Conservation (phyloP, 2,329 filamentous ascomycete species). For the Diaporthe ilicicola region DNA sequence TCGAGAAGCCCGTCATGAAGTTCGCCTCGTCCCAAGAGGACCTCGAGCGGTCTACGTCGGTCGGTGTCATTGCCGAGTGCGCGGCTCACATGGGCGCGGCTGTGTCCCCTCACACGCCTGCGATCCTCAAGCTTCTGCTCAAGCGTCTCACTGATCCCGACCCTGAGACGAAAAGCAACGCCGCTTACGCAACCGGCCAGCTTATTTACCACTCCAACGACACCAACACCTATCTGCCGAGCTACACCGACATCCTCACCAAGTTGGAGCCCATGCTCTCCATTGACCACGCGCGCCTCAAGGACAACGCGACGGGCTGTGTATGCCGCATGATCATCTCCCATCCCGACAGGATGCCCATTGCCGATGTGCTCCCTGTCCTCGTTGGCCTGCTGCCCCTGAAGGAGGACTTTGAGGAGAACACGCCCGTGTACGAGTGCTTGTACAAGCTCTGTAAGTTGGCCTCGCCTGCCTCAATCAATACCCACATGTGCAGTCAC, state of each 20-base stretch:
- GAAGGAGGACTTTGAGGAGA: constrained; percentile 95
- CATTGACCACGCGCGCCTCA: constrained; percentile 79
- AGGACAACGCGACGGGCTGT: constrained; percentile 94
- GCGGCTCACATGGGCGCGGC: constrained; percentile 82
- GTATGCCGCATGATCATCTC: constrained; percentile 91
- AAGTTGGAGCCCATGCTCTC: constrained; percentile 88
- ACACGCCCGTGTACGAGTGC: constrained; percentile 91
- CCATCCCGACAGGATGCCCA: constrained; percentile 83
- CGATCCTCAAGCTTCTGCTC: constrained; percentile 80
- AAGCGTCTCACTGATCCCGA: constrained; percentile 92
- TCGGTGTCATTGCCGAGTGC: constrained; percentile 92
- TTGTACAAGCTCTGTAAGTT: constrained; percentile 84
- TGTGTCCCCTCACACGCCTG: constrained; percentile 82
- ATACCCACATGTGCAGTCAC: neutral
- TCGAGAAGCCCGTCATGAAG: constrained; percentile 90
- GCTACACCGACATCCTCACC: constrained; percentile 79
- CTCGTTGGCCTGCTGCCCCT: constrained; percentile 83
- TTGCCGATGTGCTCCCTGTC: constrained; percentile 82
- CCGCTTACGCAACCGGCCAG: constrained; percentile 88
- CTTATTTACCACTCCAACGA: constrained; percentile 84
- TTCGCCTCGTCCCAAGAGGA: constrained; percentile 87
- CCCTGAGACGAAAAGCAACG: constrained; percentile 91
- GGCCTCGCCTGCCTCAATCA: neutral
- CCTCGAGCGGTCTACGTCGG: constrained; percentile 87
- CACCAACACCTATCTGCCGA: constrained; percentile 75